phyloP scores from a whole-genome alignment of 139 green algal genomes.

The Volvox reticuliferus region DNA sequence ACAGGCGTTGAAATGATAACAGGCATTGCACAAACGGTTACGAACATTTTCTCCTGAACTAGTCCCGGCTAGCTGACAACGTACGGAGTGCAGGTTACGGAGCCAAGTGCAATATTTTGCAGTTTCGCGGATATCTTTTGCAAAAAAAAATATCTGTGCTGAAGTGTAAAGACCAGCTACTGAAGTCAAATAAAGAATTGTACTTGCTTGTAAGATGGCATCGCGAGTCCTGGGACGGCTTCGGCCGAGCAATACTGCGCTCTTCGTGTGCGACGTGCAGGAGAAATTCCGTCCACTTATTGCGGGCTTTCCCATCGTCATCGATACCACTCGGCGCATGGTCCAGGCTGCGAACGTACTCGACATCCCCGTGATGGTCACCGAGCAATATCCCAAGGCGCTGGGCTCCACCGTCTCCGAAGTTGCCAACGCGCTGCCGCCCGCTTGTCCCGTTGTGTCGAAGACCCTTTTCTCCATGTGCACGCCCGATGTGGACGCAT shows the following conservation, averaged over 20 bases:
- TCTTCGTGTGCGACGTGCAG: conserved; percentile 87
- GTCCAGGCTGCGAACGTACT: conserved; percentile 70
- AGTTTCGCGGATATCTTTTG: background rate
- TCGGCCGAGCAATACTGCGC: conserved; percentile 54
- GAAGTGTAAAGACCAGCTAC: too few species aligned
- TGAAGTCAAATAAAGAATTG: too few species aligned
- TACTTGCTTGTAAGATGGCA: background rate
- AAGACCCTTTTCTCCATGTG: conserved; percentile 77
- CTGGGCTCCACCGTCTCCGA: conserved; percentile 78
- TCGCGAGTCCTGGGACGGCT: background rate
- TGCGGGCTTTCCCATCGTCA: conserved; percentile 67
- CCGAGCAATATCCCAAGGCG: conserved; percentile 89
- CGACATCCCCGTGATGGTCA: conserved; percentile 81
- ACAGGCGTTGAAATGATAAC: background rate
- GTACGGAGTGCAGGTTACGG: background rate
- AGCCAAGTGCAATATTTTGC: background rate
- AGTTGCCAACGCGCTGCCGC: conserved; percentile 59
- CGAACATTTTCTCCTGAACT: too few species aligned
- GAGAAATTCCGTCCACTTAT: conserved; percentile 84
- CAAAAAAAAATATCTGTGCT: background rate
- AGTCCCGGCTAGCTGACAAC: background rate
- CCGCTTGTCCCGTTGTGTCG: conserved; percentile 22
- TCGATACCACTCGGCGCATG: conserved; percentile 74
- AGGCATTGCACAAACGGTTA: background rate
- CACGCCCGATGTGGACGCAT: conserved; percentile 58